Base-by-base conservation (phyloP, 495 filamentous ascomycete genomes). In the Polyplosphaeria fusca region DNA sequence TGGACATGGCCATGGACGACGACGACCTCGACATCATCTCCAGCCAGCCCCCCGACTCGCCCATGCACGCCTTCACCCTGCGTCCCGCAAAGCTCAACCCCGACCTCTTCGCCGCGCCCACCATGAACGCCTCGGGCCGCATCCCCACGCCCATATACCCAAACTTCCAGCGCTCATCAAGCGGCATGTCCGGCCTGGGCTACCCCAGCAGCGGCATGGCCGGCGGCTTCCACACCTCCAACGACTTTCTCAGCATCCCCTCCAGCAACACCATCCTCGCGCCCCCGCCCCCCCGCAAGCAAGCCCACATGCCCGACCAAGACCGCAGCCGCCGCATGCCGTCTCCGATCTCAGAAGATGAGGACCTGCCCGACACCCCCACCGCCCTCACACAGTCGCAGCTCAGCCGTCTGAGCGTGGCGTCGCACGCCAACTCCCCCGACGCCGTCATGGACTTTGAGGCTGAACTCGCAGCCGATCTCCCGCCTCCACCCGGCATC, bases 271-370 rank as follows among this genome's bases (percentile, higher is more conserved):
- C 39, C 24, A 26, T 40, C 38, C 9, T 32, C 28, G 18, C n/a
- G 28, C 37, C 44, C 13, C 2, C 56, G 23, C 22, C 57, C 20
- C 0, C 44, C 27, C 26, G 37, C 2, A 40, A 49, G 26, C 52
- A 53, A 28, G 35, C 47, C 5, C 14, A 1, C 28, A 40, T 39
- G 14, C 32, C 18, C 5, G 50, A 61, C 25, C 37, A 48, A 43
- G 61, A 74, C 45, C 75, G 78, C 59, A 76, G 76, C 67, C 74
- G 80, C 16, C 79, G 81, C 30, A 76, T 88, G 5, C 86, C 86
- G 2, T 88, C 84, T 22, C 87, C 86, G 4, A 84, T 88, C 53
- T 86, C 80, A 50, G 86, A 90, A 60, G 79, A 76, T 52, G 85
- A 81, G 43, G 60, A 61, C 46, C 38, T 62, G 16, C 59, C 57